Base-by-base conservation (phyloP, 2,329 filamentous ascomycete genomes). In the Trichoderma oligosporum region DNA sequence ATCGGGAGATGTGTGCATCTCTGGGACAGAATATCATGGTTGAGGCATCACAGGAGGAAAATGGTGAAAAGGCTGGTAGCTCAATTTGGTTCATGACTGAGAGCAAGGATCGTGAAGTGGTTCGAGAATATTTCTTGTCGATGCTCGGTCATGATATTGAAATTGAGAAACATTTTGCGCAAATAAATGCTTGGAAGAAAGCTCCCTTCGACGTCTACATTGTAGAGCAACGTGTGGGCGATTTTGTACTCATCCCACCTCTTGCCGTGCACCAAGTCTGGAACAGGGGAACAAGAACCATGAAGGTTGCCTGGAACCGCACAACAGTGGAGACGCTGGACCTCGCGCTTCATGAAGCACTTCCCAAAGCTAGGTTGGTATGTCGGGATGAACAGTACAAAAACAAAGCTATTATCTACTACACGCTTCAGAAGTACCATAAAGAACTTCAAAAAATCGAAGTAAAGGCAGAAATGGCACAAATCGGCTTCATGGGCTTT, bases 81-180 rank as follows among this genome's bases (percentile, higher is more conserved):
- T 97, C 94, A 0, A 83, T 99, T 35, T 99, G 94, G 94, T 96
- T 97, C 69, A 97, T 99, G 94, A 97, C 94, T 0, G 91, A 97
- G 70, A 91, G 86, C 33, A 95, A 94, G 66, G 94, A 99, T 67
- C 86, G 94, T 1, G 87, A 92, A 60, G 80, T 93, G 4, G 91
- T 97, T 2, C 87, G 91, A 0, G 93, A 97, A 67, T 97, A 96
- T 70, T 99, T 95, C 77, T 76, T 95, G 47, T 96, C 91, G 1
- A 89, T 91, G 71, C 80, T 99, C 4, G 94, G 94, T 1, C 94
- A 99, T 68, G 93, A 99, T 65, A 92, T 97, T 60, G 93, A 97
- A 68, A 90, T 97, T 16, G 94, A 99, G 68, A 91, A 93, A 63
- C 93, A 97, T 71, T 97, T 97, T 73, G 94, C 93, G 0, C 93